Evolutionary conservation across 129 eudicot species (phyloP).

Genomic region (Artemisia tridentata): DNA sequence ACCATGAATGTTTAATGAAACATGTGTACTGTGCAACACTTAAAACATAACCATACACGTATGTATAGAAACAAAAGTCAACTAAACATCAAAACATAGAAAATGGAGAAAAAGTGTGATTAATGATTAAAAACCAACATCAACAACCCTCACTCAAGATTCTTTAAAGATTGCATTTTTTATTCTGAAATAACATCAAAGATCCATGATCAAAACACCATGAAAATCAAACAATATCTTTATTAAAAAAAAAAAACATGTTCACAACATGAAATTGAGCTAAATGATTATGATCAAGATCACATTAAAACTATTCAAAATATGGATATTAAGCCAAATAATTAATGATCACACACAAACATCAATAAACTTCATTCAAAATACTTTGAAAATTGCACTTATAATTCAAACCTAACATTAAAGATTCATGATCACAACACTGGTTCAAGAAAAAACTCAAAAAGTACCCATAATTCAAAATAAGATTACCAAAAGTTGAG

Average conservation of each 20-base stretch:
- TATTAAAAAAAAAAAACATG: too few species aligned
- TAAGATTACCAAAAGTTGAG: constrained; percentile 53
- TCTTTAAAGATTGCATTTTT: constrained; percentile 10
- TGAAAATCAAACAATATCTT: constrained; percentile 6
- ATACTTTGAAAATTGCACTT: not conserved
- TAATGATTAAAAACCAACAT: constrained; percentile 23
- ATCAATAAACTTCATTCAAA: constrained; percentile 25
- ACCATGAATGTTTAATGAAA: constrained; percentile 8
- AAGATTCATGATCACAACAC: constrained; percentile 5
- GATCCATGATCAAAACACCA: constrained; percentile 13
- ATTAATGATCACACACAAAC: constrained; percentile 11
- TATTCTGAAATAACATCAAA: constrained; percentile 1
- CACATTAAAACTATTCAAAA: too few species aligned
- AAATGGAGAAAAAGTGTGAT: not conserved
- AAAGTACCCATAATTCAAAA: not conserved
- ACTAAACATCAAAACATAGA: constrained; percentile 17
- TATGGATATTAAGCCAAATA: too few species aligned
- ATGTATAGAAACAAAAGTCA: constrained; percentile 11
- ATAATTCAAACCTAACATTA: constrained; percentile 3
- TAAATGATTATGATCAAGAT: too few species aligned
- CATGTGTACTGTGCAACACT: constrained; percentile 1
- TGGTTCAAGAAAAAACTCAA: not conserved
- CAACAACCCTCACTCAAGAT: constrained; percentile 24
- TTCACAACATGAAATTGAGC: too few species aligned
- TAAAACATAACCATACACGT: constrained; percentile 11